These are phyloP conservation scores for Zygosaccharomyces sapae DNA, from an alignment of 1,139 yeast species.

Conservation along the genomic window DNA sequence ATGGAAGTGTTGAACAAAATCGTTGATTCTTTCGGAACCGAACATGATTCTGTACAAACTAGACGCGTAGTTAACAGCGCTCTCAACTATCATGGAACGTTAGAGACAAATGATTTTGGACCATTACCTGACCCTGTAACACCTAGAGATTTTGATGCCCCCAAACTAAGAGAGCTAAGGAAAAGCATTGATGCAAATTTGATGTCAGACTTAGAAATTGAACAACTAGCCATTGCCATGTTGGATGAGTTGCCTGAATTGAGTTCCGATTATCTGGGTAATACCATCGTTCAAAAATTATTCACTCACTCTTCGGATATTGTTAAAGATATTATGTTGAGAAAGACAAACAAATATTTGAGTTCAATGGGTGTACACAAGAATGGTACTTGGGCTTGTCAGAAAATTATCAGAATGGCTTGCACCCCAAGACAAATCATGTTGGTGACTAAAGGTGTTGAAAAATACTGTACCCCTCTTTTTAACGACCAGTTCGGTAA, in stretches of 20 bases:
- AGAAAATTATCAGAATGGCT: constrained; percentile 81
- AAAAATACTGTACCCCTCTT: constrained; percentile 78
- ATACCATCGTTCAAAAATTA: constrained; percentile 89
- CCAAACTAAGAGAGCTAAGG: constrained; percentile 62
- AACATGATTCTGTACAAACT: constrained; percentile 26
- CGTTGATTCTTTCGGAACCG: constrained; percentile 31
- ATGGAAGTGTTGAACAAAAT: constrained; percentile 22
- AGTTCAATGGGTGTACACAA: constrained; percentile 94
- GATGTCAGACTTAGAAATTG: constrained; percentile 54
- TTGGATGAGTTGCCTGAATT: constrained; percentile 85
- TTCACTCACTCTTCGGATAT: constrained; percentile 69
- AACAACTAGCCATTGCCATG: constrained; percentile 80
- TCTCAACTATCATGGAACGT: constrained; percentile 37
- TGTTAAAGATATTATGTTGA: constrained; percentile 76
- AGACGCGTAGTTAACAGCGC: constrained; percentile 40
- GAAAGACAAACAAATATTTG: constrained; percentile 70
- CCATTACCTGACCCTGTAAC: constrained; percentile 65
- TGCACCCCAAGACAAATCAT: constrained; percentile 64
- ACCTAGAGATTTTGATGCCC: constrained; percentile 77
- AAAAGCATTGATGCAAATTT: constrained; percentile 47
- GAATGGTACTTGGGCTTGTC: constrained; percentile 99
- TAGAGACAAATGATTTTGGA: constrained; percentile 51
- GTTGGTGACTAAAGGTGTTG: constrained; percentile 64
- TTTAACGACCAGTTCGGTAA: constrained; percentile 96
- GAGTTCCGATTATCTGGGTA: constrained; percentile 90